Evolutionary conservation across 306 rosid genomes (phyloP), one percentile per base, ranked within the genome.

Genomic region (cucumber (Cucumis sativus)): DNA sequence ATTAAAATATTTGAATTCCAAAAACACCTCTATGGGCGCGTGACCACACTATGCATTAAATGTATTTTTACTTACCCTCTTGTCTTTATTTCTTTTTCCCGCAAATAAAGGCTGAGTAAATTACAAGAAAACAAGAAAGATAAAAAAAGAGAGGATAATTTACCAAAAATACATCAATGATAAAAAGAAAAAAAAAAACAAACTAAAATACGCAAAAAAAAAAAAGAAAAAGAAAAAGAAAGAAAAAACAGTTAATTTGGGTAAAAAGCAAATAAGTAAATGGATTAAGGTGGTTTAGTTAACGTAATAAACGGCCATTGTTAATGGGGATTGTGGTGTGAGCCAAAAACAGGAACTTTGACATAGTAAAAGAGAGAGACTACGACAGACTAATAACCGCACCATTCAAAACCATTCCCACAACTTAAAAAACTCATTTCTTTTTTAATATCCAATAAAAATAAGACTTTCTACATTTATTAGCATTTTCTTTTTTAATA

Each of bases 291-390:
- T 17, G 10, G 74, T 39, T 41, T 11, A 21, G 12, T 68, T n/a
- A 68, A 68, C 56, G 74, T 43, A 68, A 6, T 68, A 20, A 68
- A 43, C 55, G 74, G 74, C 56, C 74, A 68, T 20, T 43, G 74
- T 68, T 15, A 37, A 30, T 16, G 72, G 49, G 47, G 52, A 39
- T 37, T 66, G 73, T 66, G 73, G 73, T 3, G 51, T 43, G 69
- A 5, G 16, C 56, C 17, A 37, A 65, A 65, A 35, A 30, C 71
- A 40, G 4, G 33, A 37, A 5, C 52, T 35, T 66, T 66, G 72
- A 66, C 72, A 10, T 66, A 66, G 72, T 9, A 66, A 66, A 28
- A 35, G 74, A 65, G 74, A 65, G 10, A n/a, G 4, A 11, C 69
- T 17, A 17, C 18, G 72, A 39, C 72, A 39, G 72, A 66, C 15